phyloP scores from a whole-genome alignment of 2,329 filamentous ascomycete species.

The Colletotrichum paranaense region DNA sequence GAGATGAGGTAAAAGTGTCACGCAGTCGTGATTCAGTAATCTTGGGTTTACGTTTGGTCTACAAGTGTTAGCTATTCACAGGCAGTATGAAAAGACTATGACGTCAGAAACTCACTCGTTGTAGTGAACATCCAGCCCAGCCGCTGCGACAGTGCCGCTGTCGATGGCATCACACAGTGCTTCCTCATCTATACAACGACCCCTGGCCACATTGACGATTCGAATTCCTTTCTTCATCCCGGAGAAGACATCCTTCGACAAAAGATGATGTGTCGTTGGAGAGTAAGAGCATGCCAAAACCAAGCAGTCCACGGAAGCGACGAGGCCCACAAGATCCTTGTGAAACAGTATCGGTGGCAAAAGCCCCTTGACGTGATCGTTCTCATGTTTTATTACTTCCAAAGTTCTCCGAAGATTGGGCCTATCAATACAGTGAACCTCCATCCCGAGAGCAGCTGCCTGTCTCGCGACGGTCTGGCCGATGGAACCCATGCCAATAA shows the following conservation, averaged over 20 bases:
- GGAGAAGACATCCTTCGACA: conserved; percentile 21
- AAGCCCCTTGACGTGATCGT: neutral
- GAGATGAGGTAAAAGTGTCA: conserved; percentile 16
- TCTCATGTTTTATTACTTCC: neutral
- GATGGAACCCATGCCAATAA: conserved; percentile 20
- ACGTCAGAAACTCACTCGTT: conserved; percentile 25
- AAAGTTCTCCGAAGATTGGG: conserved; percentile 1
- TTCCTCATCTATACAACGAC: conserved; percentile 38
- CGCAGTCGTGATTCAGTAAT: conserved; percentile 1
- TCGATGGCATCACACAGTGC: conserved; percentile 37
- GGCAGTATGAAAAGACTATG: neutral
- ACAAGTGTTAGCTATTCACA: neutral
- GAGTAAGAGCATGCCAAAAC: conserved; percentile 39
- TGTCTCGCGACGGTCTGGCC: conserved; percentile 4
- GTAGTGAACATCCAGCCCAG: conserved; percentile 37
- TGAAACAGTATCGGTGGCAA: neutral
- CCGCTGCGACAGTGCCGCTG: conserved; percentile 25
- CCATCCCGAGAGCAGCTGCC: conserved; percentile 9
- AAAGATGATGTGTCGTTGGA: conserved; percentile 32
- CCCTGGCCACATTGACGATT: conserved; percentile 38
- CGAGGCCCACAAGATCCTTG: neutral
- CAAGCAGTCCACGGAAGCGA: conserved; percentile 2
- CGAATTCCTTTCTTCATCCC: conserved; percentile 35
- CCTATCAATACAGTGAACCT: conserved; percentile 14
- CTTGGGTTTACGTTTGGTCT: neutral